phyloP scores from a whole-genome alignment of 1,284 basidiomycete genomes.

The Phylloporus sp. region DNA sequence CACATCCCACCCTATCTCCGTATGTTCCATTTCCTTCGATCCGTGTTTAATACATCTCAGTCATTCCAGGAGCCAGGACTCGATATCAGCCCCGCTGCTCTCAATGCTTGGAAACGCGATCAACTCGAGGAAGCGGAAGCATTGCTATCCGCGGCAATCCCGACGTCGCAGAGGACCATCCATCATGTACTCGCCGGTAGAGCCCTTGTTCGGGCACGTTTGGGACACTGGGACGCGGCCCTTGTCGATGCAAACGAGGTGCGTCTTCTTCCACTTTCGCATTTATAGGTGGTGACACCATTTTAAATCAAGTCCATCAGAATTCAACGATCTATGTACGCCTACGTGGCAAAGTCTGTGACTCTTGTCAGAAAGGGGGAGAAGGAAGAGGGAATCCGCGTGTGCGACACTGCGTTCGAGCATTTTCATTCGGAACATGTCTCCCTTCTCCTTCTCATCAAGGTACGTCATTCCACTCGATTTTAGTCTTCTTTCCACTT shows the following conservation, averaged over 20 bases:
- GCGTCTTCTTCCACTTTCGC: neutral
- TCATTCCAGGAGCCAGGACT: conserved; percentile 1
- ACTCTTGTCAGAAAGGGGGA: neutral
- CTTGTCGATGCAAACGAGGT: conserved; percentile 16
- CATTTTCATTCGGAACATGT: no score
- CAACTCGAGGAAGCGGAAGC: neutral
- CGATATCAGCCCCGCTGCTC: neutral
- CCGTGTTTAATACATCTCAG: no score
- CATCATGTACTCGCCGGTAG: conserved; percentile 9
- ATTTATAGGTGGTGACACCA: neutral
- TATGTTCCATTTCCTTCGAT: no score
- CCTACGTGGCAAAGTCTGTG: neutral
- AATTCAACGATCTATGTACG: neutral
- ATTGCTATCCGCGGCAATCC: neutral
- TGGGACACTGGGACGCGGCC: conserved; percentile 7
- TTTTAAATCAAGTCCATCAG: neutral
- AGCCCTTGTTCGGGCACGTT: conserved; percentile 8
- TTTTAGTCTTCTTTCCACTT: no score
- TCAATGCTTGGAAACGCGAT: neutral
- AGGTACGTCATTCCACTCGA: no score
- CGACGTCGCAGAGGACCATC: neutral
- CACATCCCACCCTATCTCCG: no score
- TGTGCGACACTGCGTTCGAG: no score
- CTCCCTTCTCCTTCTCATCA: no score
- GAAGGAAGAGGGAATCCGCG: no score